Base-by-base conservation (phyloP, 2,329 filamentous ascomycete genomes). In the Hypomyces rosellus region DNA sequence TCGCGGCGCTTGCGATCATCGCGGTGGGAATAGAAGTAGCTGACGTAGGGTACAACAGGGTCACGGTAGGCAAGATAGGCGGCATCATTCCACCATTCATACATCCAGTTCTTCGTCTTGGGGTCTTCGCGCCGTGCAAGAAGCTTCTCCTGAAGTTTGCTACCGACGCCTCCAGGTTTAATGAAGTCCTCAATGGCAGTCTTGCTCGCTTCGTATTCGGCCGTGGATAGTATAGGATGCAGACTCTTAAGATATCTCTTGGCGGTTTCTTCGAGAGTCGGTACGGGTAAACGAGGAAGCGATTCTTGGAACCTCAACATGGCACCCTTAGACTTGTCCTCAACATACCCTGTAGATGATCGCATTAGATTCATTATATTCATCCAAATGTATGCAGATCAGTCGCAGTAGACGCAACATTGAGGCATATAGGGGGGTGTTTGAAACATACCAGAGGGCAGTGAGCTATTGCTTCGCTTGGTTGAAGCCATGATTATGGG, bases 1-100 rank as follows among this genome's bases (percentile, higher is more conserved):
- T 96, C 83, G 55, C 90, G 84, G 58, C 92, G 83, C 65, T 85
- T 81, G 60, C 89, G 84, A 71, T 99, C 95, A 70, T 99, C 93
- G 59, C 89, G 84, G 75, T 97, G 92, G 49, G 91, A 96, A 76
- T 99, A 99, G 75, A 99, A 99, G 80, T 99, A 99, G 71, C 89
- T 96, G 64, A 99, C 93, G 67, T 97, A 99, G 54, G 93, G 93
- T 15, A 97, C 88, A 43, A 99, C 89, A 11, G 93, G 93, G 68
- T 97, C 93, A 58, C 92, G 87, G 75, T 97, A 97, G 57, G 74
- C 80, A 57, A 99, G 82, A 72, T 99, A 99, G 52, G 93, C 93
- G 4, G 84, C 82, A 48, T 96, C 83, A 69, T 99, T 97, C 93
- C 93, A 99, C 93, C 93, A 99, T 61, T 99, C 92, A 60, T 86